A percentile compares a stretch with the other conserved stretches of the same genome.
These are phyloP conservation scores for Petunia hybrid DNA, from an alignment of 305 asterid genomes.

Conservation along the genomic window DNA sequence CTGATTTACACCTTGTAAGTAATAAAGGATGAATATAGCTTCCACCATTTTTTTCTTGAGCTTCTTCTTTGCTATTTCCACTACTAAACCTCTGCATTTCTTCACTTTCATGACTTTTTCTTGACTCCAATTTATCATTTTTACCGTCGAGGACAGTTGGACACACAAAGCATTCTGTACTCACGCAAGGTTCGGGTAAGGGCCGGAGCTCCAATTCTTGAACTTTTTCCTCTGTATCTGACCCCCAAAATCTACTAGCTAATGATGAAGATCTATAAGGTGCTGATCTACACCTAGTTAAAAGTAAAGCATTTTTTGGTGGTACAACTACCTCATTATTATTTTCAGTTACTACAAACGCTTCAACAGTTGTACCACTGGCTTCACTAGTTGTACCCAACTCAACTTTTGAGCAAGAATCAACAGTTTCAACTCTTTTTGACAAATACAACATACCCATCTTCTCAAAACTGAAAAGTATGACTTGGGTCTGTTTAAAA, in stretches of 20 bases:
- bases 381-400: conserved; percentile 30
- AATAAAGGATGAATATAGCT: conserved; percentile 59
- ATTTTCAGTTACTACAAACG: conserved; percentile 31
- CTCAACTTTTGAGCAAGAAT: conserved; percentile 48
- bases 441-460: conserved; percentile 52
- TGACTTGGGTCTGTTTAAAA: conserved; percentile 38
- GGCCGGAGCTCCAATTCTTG: conserved; percentile 27
- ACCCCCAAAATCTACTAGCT: conserved; percentile 70
- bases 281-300: conserved; percentile 95
- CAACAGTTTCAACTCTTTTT: conserved; percentile 54
- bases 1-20: conserved; percentile 85
- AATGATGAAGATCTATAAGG: conserved; percentile 89
- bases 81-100: conserved; percentile 32
- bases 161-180: no score
- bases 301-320: conserved; percentile 63
- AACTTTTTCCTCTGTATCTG: neutral
- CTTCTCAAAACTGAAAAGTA: conserved; percentile 41
- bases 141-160: conserved; percentile 6
- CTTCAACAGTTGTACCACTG: conserved; percentile 20
- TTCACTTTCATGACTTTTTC: conserved; percentile 35
- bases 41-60: conserved; percentile 40
- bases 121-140: conserved; percentile 30
- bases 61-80: conserved; percentile 28
- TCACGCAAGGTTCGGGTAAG: neutral
- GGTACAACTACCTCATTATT: conserved; percentile 47